These are phyloP conservation scores for Dipodascus albidus DNA, from an alignment of 805 yeast species.

Conservation along the genomic window DNA sequence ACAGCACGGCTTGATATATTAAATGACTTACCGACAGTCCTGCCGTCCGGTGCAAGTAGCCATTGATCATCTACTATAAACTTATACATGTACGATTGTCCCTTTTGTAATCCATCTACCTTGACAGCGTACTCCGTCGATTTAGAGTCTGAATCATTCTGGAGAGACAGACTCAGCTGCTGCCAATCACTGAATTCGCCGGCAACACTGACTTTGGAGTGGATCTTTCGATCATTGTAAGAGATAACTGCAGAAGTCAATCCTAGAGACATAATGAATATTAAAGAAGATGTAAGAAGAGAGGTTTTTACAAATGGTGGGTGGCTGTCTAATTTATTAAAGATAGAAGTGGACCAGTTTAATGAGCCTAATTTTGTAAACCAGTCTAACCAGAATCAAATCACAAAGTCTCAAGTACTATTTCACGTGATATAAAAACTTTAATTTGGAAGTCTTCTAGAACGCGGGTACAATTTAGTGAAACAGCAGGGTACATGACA, in stretches of 20 bases:
- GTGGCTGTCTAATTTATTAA: neutral
- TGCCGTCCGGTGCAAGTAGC: constrained; percentile 20
- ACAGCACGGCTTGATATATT: neutral
- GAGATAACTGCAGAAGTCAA: neutral
- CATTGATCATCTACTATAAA: constrained; percentile 31
- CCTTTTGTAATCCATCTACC: constrained; percentile 14
- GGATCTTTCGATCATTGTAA: constrained; percentile 20
- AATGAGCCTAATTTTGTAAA: no score
- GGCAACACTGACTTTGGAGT: constrained; percentile 24
- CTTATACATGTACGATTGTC: constrained; percentile 26
- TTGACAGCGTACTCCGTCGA: constrained; percentile 5
- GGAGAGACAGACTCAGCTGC: constrained; percentile 15
- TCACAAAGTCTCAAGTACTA: no score
- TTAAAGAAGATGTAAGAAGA: neutral
- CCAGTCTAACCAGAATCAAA: no score
- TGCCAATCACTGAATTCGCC: constrained; percentile 30
- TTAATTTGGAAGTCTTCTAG: no score
- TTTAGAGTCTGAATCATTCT: constrained; percentile 7
- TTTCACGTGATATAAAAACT: no score
- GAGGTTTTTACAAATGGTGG: neutral
- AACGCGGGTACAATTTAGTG: no score
- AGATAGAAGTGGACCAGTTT: neutral
- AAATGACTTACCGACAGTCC: constrained; percentile 4
- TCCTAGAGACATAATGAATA: neutral
- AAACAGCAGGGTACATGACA: no score